These are phyloP conservation scores for Cyclostephanos invisitatus DNA, from an alignment of 108 stramenopile species.

Conservation along the genomic window DNA sequence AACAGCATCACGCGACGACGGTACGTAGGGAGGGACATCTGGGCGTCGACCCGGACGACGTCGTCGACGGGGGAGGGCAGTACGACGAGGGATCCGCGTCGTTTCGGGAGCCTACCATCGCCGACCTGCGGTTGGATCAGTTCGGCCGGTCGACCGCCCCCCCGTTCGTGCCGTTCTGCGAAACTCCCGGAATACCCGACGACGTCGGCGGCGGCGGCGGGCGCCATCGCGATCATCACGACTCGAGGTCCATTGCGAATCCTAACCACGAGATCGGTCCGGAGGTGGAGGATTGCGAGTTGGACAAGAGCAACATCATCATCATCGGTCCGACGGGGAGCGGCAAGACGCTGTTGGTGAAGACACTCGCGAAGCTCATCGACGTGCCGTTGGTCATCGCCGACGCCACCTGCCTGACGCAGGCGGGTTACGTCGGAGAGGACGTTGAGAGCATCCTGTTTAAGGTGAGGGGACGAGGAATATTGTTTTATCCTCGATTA, in stretches of 20 bases:
- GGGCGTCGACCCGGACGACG: conserved; percentile 28
- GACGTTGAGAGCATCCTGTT: conserved; percentile 96
- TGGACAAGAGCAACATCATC: conserved; percentile 97
- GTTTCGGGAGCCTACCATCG: conserved; percentile 46
- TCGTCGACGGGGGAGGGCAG: conserved; percentile 8
- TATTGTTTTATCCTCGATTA: neutral
- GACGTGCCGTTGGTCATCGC: conserved; percentile 95
- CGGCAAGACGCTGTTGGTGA: conserved; percentile 93
- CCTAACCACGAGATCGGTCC: conserved; percentile 57
- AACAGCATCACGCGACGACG: conserved; percentile 16
- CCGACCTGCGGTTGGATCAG: conserved; percentile 73
- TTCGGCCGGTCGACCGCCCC: conserved; percentile 51
- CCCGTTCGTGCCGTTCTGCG: conserved; percentile 15
- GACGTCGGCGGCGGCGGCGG: conserved; percentile 7
- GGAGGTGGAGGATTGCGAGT: conserved; percentile 79
- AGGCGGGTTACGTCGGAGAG: conserved; percentile 98
- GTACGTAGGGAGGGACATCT: conserved; percentile 32
- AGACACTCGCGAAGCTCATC: conserved; percentile 91
- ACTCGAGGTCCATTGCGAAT: conserved; percentile 61
- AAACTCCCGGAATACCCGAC: conserved; percentile 4
- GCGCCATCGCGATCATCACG: neutral
- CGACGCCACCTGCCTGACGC: conserved; percentile 96
- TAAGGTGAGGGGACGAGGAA: conserved; percentile 56
- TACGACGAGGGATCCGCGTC: conserved; percentile 42
- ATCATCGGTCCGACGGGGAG: conserved; percentile 91